Evolutionary conservation across 345 rosid species (phyloP).

Genomic region (Dipteronia dyeriana): DNA sequence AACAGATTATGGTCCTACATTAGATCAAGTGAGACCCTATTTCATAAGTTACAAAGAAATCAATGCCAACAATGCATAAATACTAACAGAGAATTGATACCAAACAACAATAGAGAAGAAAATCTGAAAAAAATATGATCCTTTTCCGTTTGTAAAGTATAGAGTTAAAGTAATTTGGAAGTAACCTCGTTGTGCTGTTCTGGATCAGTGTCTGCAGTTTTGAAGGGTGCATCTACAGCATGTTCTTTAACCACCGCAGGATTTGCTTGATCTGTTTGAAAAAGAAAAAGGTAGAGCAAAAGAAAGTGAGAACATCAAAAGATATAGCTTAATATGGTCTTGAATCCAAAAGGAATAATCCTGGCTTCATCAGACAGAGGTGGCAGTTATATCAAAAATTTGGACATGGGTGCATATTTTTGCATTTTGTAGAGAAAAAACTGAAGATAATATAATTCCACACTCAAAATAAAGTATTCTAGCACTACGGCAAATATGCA

Average conservation of each 20-base stretch:
- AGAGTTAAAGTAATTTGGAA: constrained; percentile 2
- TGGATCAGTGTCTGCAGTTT: constrained; percentile 35
- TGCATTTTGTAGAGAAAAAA: neutral
- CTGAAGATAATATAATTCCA: neutral
- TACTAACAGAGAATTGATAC: neutral
- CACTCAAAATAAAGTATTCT: neutral
- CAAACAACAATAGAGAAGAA: too few species aligned
- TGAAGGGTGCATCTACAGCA: constrained; percentile 28
- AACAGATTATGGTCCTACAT: too few species aligned
- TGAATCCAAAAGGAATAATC: neutral
- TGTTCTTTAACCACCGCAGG: constrained; percentile 35
- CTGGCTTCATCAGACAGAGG: neutral
- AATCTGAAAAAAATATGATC: neutral
- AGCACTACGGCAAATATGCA: constrained; percentile 13
- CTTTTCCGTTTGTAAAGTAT: neutral
- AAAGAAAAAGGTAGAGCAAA: constrained; percentile 11
- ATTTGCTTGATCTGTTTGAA: constrained; percentile 40
- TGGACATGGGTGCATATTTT: neutral
- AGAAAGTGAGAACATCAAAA: constrained; percentile 19
- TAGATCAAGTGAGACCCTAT: too few species aligned
- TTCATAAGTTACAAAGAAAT: too few species aligned
- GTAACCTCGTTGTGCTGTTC: constrained; percentile 36
- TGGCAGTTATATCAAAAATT: neutral
- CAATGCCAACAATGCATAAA: too few species aligned
- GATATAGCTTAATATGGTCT: neutral